Conservation (phyloP, 768 basidiomycete genomes). For the Fomitopsis serialis region DNA sequence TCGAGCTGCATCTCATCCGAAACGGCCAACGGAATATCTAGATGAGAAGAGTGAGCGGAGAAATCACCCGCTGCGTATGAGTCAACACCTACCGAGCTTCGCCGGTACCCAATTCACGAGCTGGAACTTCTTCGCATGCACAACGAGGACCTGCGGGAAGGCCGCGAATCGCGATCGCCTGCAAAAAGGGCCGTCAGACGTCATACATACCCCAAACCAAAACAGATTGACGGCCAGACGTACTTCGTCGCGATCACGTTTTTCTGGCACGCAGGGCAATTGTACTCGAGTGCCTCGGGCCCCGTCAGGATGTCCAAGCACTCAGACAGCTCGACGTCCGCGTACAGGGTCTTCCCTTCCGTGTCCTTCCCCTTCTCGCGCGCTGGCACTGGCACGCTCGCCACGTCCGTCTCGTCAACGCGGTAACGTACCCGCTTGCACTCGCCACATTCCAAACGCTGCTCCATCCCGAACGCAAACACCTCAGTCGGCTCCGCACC, state of each 20-base stretch:
- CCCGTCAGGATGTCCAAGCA: constrained; percentile 60
- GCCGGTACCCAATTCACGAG: constrained; percentile 95
- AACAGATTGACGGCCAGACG: not conserved
- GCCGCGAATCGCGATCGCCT: constrained; percentile 77
- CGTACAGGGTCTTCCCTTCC: constrained; percentile 60
- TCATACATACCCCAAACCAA: not conserved
- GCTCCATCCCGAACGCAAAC: constrained; percentile 82
- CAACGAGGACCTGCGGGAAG: constrained; percentile 82
- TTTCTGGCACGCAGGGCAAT: constrained; percentile 68
- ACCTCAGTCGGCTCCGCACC: constrained; percentile 62
- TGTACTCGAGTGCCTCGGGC: constrained; percentile 70
- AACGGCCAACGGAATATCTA: constrained; percentile 83
- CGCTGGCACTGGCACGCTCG: constrained; percentile 80
- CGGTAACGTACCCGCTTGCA: constrained; percentile 83
- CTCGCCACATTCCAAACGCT: constrained; percentile 74
- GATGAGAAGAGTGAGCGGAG: not conserved
- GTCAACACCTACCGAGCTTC: constrained; percentile 66
- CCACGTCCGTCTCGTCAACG: constrained; percentile 66
- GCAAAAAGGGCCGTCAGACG: not conserved
- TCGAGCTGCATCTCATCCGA: constrained; percentile 63
- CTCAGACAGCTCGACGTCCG: constrained; percentile 50
- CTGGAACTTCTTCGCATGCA: constrained; percentile 94
- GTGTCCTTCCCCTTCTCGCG: constrained; percentile 45
- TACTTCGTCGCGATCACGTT: constrained; percentile 72
- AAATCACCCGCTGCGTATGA: not conserved